Evolutionary conservation across 163 green algal species (phyloP).

Genomic region (Coccomyxa subellipsoidea): DNA sequence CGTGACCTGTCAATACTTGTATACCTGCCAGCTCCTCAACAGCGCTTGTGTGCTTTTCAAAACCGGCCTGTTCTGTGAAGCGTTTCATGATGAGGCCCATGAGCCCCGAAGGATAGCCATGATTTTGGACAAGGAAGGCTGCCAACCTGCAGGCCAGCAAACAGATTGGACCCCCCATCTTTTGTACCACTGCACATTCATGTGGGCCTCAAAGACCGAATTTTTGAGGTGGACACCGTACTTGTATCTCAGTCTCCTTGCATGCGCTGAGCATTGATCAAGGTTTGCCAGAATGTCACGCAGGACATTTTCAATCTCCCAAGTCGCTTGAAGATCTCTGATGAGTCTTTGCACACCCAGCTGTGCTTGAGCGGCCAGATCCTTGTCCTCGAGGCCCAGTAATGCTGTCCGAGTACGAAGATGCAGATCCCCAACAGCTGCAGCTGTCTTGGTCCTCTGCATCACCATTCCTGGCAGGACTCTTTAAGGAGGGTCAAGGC

Average conservation of each 20-base stretch:
- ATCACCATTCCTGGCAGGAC: not conserved
- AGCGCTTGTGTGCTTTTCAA: not conserved
- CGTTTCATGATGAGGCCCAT: not conserved
- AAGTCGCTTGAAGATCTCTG: not conserved
- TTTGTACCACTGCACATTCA: not conserved
- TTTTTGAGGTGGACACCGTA: not conserved
- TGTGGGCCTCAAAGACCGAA: too few relatives aligned
- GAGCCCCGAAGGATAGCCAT: not conserved
- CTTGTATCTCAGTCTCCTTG: constrained; percentile 7
- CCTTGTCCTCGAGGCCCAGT: constrained; percentile 5
- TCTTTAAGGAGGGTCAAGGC: not conserved
- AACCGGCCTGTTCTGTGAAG: not conserved
- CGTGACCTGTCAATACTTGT: too few relatives aligned
- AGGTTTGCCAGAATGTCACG: not conserved
- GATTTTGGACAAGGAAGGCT: not conserved
- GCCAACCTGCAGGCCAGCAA: not conserved
- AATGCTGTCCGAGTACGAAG: not conserved
- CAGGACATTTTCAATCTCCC: not conserved
- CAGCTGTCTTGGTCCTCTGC: not conserved
- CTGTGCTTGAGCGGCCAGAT: constrained; percentile 1
- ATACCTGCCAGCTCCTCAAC: not conserved
- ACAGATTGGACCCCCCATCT: not conserved
- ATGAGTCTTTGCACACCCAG: not conserved
- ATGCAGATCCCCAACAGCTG: not conserved
- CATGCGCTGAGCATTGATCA: not conserved